Evolutionary conservation across 139 green algal genomes (phyloP), one percentile per base, ranked within the genome.

Genomic region (Zygnema circumcarinatum): DNA sequence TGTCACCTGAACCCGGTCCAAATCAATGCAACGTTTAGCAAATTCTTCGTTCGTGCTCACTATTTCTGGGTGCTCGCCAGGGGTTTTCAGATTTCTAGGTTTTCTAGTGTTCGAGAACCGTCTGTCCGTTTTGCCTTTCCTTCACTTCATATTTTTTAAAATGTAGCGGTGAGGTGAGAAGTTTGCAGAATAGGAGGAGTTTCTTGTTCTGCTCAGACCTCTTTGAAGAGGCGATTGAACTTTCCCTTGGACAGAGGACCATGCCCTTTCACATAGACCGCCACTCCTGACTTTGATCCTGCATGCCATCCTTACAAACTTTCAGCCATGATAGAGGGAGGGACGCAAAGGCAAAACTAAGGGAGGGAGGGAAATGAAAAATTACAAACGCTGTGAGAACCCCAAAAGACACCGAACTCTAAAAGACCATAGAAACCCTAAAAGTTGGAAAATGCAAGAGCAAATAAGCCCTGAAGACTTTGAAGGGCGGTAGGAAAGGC

Each of bases 1-100:
- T 11, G 81, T 81, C 1, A 80, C 81, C 81, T 87, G 81, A 36
- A n/a, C n/a, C n/a, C n/a, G n/a, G n/a, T n/a, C n/a, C n/a, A n/a
- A n/a, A 83, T 20, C 31, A 22, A 22, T 32, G 72, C 21, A 22
- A 47, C 38, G 41, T 32, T 68, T 21, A 79, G 25, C 21, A 22
- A 79, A 25, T 25, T 22, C 72, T 31, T 72, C 56, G 56, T 72
- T 72, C 25, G 25, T n/a, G n/a, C n/a, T n/a, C n/a, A n/a, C n/a
- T n/a, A n/a, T 79, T 11, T 20, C 69, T 16, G 69, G 33, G 25
- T 79, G 69, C 11, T 79, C 11, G 38, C 33, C 69, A 16, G 11
- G 11, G 16, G 11, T 29, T 72, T 25, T 72, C 54, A 72, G 25
- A 29, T 72, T 25, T 25, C 54, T 72, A 29, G 29, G 25, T 25